Evolutionary conservation across 345 rosid genomes (phyloP).

Genomic region (Camelina laxa): DNA sequence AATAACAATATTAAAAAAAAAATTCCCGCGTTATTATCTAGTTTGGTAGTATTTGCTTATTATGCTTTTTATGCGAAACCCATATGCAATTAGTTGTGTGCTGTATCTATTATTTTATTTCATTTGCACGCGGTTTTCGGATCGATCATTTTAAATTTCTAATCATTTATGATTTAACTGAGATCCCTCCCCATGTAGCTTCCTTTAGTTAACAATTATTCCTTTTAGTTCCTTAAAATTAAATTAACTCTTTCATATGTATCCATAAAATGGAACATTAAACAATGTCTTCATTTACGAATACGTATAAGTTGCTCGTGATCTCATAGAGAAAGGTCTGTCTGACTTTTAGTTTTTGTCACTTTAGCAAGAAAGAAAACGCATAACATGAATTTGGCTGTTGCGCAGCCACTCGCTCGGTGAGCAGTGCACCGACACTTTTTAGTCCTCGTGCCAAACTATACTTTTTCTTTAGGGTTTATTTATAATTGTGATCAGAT

Average conservation of each 20-base stretch:
- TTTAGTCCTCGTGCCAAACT: slow-evolving; percentile 27
- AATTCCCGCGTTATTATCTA: too few relatives aligned
- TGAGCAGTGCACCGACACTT: slow-evolving; percentile 41
- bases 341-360: slow-evolving; percentile 6
- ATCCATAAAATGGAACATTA: not conserved
- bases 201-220: slow-evolving; percentile 20
- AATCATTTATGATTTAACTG: not conserved
- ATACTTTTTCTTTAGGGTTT: slow-evolving; percentile 20
- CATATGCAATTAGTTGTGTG: slow-evolving; percentile 22
- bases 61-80: slow-evolving; percentile 8
- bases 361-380: not conserved
- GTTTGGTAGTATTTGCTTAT: not conserved
- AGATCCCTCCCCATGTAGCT: slow-evolving; percentile 17
- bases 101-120: slow-evolving; percentile 35
- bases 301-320: not conserved
- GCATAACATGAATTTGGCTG: slow-evolving; percentile 25
- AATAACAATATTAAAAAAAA: too few relatives aligned
- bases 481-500: not conserved
- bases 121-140: slow-evolving; percentile 24
- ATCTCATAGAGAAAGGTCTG: not conserved
- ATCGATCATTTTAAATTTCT: not conserved
- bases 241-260: not conserved
- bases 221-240: not conserved
- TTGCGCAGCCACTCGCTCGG: slow-evolving; percentile 25
- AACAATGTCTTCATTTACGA: not conserved